Conservation (phyloP, 1,139 yeast species). For the Yamadazyma sp. region DNA sequence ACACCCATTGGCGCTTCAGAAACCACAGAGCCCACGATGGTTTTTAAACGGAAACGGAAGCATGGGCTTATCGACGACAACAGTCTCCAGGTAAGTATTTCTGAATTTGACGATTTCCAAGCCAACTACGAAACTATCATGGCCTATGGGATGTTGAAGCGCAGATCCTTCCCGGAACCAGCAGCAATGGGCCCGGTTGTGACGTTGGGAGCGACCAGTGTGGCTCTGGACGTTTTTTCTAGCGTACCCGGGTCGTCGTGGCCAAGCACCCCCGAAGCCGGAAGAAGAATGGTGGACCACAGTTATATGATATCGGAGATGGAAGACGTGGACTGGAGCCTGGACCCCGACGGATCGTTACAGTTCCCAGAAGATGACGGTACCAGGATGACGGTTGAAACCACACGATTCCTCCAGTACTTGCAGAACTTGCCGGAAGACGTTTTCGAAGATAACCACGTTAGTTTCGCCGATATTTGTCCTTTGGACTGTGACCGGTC, state of each 20-base stretch:
- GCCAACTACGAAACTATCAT: slow-evolving; percentile 11
- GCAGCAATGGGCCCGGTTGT: no score
- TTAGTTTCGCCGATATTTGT: slow-evolving; percentile 11
- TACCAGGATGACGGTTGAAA: neutral
- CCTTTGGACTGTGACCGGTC: slow-evolving; percentile 15
- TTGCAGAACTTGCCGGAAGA: neutral
- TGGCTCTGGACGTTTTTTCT: no score
- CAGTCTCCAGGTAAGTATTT: neutral
- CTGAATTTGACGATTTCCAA: slow-evolving; percentile 1
- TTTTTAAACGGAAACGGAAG: neutral
- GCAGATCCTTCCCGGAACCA: neutral
- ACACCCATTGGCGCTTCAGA: no score
- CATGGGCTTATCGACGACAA: neutral
- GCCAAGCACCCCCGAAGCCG: slow-evolving; percentile 15
- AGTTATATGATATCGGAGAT: neutral
- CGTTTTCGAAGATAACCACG: neutral
- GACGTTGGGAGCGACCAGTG: no score
- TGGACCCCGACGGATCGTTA: neutral
- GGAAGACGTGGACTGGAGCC: neutral
- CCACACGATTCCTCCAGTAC: slow-evolving; percentile 1
- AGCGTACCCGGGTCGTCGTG: neutral
- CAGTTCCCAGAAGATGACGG: neutral
- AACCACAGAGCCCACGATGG: no score
- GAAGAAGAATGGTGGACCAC: slow-evolving; percentile 12
- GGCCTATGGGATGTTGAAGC: neutral